These are phyloP conservation scores for Suillus placidus DNA, from an alignment of 768 basidiomycete species.

Conservation along the genomic window DNA sequence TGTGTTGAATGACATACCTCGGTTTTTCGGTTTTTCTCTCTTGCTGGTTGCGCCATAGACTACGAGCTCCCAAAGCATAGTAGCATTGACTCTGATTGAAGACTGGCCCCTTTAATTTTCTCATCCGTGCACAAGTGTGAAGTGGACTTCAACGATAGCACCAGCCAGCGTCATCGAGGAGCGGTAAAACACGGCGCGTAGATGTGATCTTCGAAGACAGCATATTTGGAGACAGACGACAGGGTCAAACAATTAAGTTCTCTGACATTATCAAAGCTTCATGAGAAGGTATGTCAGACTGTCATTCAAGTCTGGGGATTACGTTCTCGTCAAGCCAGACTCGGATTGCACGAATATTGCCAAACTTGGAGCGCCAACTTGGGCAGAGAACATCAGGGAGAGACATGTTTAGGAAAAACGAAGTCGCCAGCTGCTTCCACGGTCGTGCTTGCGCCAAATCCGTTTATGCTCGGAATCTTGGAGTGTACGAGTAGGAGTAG, in stretches of 20 bases:
- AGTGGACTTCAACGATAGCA: not conserved
- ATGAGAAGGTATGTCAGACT: not conserved
- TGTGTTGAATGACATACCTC: not conserved
- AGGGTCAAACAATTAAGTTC: not conserved
- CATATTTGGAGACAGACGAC: not conserved
- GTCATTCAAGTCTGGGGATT: no score
- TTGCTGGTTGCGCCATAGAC: not conserved
- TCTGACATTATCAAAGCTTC: not conserved
- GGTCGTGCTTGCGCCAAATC: no score
- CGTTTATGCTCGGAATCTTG: no score
- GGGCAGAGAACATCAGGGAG: no score
- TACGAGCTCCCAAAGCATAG: not conserved
- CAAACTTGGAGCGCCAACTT: no score
- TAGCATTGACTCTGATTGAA: not conserved
- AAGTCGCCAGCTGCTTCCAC: no score
- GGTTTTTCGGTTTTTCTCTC: not conserved
- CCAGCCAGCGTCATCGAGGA: not conserved
- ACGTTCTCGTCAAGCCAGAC: no score
- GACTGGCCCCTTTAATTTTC: not conserved
- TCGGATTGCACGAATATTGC: no score
- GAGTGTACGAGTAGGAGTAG: no score
- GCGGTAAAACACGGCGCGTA: not conserved
- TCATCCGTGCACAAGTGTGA: not conserved
- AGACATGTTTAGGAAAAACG: no score
- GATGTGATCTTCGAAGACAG: not conserved